Evolutionary conservation across 768 basidiomycete genomes (phyloP).

Genomic region (Fistulinella prunicolor): DNA sequence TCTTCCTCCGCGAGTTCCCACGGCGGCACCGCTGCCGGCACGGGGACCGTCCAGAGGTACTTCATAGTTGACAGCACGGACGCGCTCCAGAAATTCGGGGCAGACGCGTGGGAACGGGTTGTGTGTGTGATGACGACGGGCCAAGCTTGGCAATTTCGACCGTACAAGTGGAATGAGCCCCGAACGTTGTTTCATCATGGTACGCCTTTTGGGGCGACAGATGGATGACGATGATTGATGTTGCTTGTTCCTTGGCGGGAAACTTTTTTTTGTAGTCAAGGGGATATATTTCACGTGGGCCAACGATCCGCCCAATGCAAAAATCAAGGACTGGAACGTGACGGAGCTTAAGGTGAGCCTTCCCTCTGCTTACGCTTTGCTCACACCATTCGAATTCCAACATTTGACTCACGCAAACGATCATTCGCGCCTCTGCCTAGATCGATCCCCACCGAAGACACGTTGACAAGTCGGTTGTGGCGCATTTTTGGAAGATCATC

Average conservation of each 20-base stretch:
- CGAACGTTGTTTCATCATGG: constrained; percentile 91
- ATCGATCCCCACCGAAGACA: constrained; percentile 89
- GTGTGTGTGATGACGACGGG: constrained; percentile 98
- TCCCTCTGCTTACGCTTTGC: constrained; percentile 9
- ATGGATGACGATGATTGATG: background rate
- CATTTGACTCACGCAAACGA: no score
- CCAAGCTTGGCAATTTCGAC: constrained; percentile 96
- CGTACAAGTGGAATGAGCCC: constrained; percentile 97
- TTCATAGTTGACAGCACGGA: constrained; percentile 92
- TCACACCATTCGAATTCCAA: no score
- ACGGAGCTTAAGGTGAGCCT: constrained; percentile 77
- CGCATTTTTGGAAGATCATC: constrained; percentile 92
- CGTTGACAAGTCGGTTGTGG: constrained; percentile 91
- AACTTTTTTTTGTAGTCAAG: constrained; percentile 83
- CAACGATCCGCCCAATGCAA: constrained; percentile 84
- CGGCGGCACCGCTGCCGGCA: no score
- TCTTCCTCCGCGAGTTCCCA: constrained; percentile 16
- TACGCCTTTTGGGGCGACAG: constrained; percentile 37
- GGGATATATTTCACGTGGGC: constrained; percentile 95
- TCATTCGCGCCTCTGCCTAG: no score
- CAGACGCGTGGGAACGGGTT: constrained; percentile 95
- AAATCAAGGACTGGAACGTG: constrained; percentile 96
- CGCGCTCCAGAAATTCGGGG: constrained; percentile 86
- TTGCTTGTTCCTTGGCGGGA: background rate
- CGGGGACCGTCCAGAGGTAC: constrained; percentile 53